A percentile compares a stretch with the other conserved stretches of the same genome.
Evolutionary conservation across 305 asterid genomes (phyloP).

Genomic region (Solanum hybrid): DNA sequence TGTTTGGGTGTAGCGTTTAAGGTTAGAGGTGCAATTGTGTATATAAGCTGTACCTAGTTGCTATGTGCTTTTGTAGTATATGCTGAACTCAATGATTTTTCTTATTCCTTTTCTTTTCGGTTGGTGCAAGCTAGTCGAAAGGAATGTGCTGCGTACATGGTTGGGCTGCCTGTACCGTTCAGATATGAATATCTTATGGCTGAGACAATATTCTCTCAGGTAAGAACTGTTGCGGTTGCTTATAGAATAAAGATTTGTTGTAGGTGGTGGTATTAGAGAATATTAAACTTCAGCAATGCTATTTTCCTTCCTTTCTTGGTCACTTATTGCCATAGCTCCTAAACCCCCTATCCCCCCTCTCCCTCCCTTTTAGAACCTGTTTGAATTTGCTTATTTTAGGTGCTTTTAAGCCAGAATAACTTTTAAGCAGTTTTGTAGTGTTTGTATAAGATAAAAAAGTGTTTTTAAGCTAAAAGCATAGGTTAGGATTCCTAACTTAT

Average conservation of each 20-base stretch:
- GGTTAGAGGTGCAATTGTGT: not conserved
- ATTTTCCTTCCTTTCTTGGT: not conserved
- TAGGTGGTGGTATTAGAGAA: not conserved
- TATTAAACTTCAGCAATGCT: not conserved
- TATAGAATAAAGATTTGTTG: not conserved
- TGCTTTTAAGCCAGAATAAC: not conserved
- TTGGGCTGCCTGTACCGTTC: constrained; percentile 94
- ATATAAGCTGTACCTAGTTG: not conserved
- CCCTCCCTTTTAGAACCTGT: no score
- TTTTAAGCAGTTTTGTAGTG: not conserved
- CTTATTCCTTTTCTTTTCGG: constrained; percentile 16
- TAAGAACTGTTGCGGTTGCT: constrained; percentile 17
- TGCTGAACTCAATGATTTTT: not conserved
- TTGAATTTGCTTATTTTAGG: not conserved
- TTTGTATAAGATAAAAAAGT: not conserved
- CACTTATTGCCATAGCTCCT: not conserved
- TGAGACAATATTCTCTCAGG: constrained; percentile 99
- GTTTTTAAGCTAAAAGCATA: not conserved
- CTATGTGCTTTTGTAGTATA: not conserved
- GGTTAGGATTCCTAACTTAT: not conserved
- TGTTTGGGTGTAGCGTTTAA: not conserved
- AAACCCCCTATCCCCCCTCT: no score
- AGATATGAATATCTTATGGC: constrained; percentile 99
- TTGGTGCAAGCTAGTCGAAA: constrained; percentile 99
- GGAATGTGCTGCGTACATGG: constrained; percentile 98